Conservation (phyloP, 108 stramenopile species). For the Heterococcus sp. region DNA sequence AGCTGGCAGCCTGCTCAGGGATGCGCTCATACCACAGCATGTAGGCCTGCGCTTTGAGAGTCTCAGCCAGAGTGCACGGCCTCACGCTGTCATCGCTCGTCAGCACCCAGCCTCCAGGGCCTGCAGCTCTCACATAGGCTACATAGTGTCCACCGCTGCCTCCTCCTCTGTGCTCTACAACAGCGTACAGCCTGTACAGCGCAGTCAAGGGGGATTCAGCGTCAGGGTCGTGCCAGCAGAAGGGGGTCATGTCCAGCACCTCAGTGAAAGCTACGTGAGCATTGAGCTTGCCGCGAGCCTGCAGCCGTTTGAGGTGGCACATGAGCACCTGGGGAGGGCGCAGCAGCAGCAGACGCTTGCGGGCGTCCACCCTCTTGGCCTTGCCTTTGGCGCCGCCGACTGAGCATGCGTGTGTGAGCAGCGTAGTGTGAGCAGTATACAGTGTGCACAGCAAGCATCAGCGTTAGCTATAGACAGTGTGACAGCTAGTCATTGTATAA, state of each 20-base stretch:
- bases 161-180: slow-evolving; percentile 30
- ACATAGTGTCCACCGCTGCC: slow-evolving; percentile 18
- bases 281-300: slow-evolving; percentile 8
- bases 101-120: background rate
- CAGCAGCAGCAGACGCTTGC: slow-evolving; percentile 28
- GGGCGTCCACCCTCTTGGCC: slow-evolving; percentile 3
- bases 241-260: slow-evolving; percentile 16
- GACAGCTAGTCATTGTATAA: too few relatives aligned
- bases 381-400: background rate
- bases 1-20: background rate
- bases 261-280: slow-evolving; percentile 5
- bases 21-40: slow-evolving; percentile 39
- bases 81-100: background rate
- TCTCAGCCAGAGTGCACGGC: background rate
- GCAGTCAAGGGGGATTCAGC: background rate
- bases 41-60: slow-evolving; percentile 11
- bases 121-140: slow-evolving; percentile 4
- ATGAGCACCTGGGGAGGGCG: slow-evolving; percentile 25
- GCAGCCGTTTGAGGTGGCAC: slow-evolving; percentile 42
- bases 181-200: slow-evolving; percentile 6
- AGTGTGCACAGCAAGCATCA: too few relatives aligned
- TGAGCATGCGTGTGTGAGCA: background rate
- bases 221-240: slow-evolving; percentile 40
- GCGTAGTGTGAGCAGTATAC: too few relatives aligned
- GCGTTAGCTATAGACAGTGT: too few relatives aligned